Conservation (phyloP, 495 filamentous ascomycete species). For the Penicillium salamii region DNA sequence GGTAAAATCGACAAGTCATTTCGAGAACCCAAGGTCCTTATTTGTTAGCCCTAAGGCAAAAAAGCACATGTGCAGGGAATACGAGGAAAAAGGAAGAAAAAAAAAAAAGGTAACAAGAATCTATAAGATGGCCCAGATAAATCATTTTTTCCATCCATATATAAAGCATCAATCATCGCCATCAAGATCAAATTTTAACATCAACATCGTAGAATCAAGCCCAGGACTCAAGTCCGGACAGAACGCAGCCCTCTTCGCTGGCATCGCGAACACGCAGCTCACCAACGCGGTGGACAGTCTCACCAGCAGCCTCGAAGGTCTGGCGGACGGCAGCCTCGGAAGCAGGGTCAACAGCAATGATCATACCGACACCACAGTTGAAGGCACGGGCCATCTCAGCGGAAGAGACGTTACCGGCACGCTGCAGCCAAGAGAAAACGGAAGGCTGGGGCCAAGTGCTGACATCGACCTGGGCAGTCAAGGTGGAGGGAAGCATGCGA, state of each 20-base stretch:
- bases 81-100: constrained; percentile 11
- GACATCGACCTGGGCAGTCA: constrained; percentile 77
- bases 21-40: constrained; percentile 6
- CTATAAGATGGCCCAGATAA: constrained; percentile 1
- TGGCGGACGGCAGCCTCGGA: constrained; percentile 26
- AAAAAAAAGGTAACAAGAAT: constrained; percentile 9
- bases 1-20: constrained; percentile 19
- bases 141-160: constrained; percentile 4
- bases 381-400: constrained; percentile 86
- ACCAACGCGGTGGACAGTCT: constrained; percentile 76
- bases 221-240: constrained; percentile 74
- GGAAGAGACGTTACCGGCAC: constrained; percentile 66
- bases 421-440: constrained; percentile 82
- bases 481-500: constrained; percentile 75
- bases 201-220: constrained; percentile 13
- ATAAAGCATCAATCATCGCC: constrained; percentile 9
- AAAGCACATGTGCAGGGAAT: constrained; percentile 5
- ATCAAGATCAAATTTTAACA: constrained; percentile 4
- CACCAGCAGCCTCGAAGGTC: constrained; percentile 61
- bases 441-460: constrained; percentile 65
- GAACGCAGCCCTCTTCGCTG: constrained; percentile 61
- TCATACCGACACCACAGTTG: constrained; percentile 93
- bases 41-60: constrained; percentile 10
- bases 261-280: constrained; percentile 52
- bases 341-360: constrained; percentile 63